phyloP scores from a whole-genome alignment of 257 asterid genomes.

The Eucommia ulmoides region DNA sequence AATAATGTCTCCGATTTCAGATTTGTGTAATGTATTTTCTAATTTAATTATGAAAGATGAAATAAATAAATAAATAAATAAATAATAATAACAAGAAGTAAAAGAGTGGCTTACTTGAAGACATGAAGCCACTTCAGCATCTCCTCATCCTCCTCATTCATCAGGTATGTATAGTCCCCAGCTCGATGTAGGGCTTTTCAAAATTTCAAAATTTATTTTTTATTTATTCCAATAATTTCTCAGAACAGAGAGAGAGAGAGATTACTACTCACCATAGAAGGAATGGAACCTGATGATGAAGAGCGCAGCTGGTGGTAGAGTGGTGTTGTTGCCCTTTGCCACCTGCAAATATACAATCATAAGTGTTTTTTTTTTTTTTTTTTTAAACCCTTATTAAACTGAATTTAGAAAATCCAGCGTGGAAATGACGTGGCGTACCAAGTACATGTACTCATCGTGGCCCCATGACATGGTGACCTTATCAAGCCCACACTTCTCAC shows the following conservation, averaged over 20 bases:
- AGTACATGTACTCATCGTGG: conserved; percentile 44
- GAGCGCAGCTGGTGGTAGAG: conserved; percentile 43
- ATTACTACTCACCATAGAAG: conserved; percentile 28
- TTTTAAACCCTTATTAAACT: neutral
- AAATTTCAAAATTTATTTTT: neutral
- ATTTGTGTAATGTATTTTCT: neutral
- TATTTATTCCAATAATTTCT: neutral
- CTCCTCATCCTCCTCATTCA: conserved; percentile 40
- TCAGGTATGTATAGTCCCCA: conserved; percentile 40
- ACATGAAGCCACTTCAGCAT: conserved; percentile 37
- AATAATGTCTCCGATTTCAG: neutral
- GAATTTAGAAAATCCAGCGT: neutral
- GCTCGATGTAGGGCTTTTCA: conserved; percentile 28
- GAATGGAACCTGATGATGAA: conserved; percentile 52
- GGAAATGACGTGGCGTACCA: conserved; percentile 15
- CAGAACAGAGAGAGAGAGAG: neutral
- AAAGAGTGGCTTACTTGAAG: conserved; percentile 15
- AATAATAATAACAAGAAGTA: neutral
- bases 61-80: too few species aligned
- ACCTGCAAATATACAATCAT: conserved; percentile 12
- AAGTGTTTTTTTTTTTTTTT: neutral
- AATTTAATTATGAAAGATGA: neutral
- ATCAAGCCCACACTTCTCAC: conserved; percentile 34
- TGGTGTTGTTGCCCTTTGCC: conserved; percentile 40
- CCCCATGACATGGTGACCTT: conserved; percentile 45